These are phyloP conservation scores for Pythium rishiriense DNA, from an alignment of 352 stramenopile species.

Conservation along the genomic window DNA sequence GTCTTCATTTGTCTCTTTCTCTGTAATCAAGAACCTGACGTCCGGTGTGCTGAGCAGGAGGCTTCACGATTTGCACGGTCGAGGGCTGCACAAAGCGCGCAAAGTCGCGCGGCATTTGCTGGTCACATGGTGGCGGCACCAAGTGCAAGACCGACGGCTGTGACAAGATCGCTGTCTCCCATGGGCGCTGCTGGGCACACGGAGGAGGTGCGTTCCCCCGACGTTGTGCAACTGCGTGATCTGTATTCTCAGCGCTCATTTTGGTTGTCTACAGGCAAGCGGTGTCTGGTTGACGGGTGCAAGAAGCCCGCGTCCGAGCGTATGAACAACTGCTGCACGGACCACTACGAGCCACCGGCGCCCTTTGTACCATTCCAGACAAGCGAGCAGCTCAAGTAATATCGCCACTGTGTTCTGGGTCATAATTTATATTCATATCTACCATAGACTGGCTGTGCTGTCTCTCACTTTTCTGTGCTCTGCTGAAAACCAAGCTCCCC, in stretches of 20 bases:
- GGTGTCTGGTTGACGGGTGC: conserved; percentile 14
- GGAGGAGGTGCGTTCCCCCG: conserved; percentile 11
- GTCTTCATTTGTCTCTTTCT: too few relatives aligned
- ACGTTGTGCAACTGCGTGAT: background rate
- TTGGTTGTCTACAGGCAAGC: conserved; percentile 10
- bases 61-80: conserved; percentile 39
- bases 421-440: background rate
- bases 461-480: too few relatives aligned
- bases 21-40: background rate
- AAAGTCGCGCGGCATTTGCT: conserved; percentile 32
- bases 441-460: too few relatives aligned
- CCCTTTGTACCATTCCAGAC: background rate
- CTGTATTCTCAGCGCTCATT: background rate
- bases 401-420: background rate
- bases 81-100: conserved; percentile 27
- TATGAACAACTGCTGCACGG: conserved; percentile 54
- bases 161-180: conserved; percentile 24
- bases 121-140: conserved; percentile 29
- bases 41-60: conserved; percentile 6
- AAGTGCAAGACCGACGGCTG: conserved; percentile 27
- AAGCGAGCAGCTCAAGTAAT: background rate
- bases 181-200: conserved; percentile 22
- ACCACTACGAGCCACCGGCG: conserved; percentile 33
- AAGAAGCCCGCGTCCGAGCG: conserved; percentile 56
- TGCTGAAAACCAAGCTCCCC: too few relatives aligned